phyloP scores from a whole-genome alignment of 352 stramenopile genomes.

The Phytopythium chamaehyphon region DNA sequence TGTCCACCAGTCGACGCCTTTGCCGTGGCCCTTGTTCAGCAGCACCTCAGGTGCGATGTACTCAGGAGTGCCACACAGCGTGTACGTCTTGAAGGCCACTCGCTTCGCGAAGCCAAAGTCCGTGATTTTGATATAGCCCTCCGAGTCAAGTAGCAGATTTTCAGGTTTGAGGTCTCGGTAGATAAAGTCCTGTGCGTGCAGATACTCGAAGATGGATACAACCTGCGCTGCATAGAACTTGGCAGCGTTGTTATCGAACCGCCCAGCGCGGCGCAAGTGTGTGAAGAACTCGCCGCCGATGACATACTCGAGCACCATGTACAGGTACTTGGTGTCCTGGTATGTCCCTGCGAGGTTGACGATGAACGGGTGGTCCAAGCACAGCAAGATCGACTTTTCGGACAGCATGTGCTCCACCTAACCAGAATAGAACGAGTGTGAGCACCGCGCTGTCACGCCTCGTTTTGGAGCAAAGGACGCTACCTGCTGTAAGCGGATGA shows the following conservation, averaged over 20 bases:
- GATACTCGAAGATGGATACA: slow-evolving; percentile 96
- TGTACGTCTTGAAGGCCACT: slow-evolving; percentile 95
- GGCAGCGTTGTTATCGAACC: slow-evolving; percentile 91
- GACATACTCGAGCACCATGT: slow-evolving; percentile 98
- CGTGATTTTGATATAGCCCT: slow-evolving; percentile 96
- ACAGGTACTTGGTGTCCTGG: slow-evolving; percentile 94
- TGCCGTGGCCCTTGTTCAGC: slow-evolving; percentile 87
- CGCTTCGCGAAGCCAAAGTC: slow-evolving; percentile 93
- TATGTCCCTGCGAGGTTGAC: slow-evolving; percentile 94
- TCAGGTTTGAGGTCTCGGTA: slow-evolving; percentile 97
- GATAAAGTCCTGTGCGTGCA: slow-evolving; percentile 95
- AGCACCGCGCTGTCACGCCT: background rate
- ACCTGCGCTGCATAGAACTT: slow-evolving; percentile 94
- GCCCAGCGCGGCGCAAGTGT: slow-evolving; percentile 91
- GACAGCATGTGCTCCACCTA: slow-evolving; percentile 97
- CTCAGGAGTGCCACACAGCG: slow-evolving; percentile 91
- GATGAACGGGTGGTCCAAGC: slow-evolving; percentile 94
- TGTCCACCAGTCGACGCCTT: slow-evolving; percentile 96
- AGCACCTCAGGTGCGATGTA: slow-evolving; percentile 92
- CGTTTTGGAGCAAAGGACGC: background rate
- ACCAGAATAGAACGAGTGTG: background rate
- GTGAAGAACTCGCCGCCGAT: slow-evolving; percentile 98
- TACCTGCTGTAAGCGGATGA: slow-evolving; percentile 94
- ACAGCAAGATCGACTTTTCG: slow-evolving; percentile 94
- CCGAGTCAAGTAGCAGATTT: slow-evolving; percentile 93